Evolutionary conservation across 257 asterid genomes (phyloP).

Genomic region (Thymus quinquecostatus): DNA sequence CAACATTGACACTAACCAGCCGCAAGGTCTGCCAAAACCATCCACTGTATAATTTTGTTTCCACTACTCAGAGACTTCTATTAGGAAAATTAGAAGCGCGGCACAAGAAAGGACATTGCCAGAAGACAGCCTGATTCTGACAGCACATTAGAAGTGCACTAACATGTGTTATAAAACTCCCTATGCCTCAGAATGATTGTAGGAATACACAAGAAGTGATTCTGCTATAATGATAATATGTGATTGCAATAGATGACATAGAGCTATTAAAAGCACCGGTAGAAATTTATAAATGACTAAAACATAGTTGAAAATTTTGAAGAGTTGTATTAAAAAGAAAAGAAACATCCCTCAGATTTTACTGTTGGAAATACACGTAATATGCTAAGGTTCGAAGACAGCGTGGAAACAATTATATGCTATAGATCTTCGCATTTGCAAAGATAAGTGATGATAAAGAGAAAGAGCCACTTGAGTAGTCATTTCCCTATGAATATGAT

Average conservation of each 20-base stretch:
- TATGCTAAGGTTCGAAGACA: constrained; percentile 2
- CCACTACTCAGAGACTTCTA: not conserved
- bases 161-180: too few species aligned
- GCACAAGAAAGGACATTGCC: not conserved
- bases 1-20: constrained; percentile 2
- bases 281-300: too few species aligned
- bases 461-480: not conserved
- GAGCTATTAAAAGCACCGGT: too few species aligned
- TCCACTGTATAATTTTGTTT: too few species aligned
- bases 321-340: not conserved
- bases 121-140: too few species aligned
- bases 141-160: too few species aligned
- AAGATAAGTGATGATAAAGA: not conserved
- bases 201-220: too few species aligned
- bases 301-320: not conserved
- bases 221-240: too few species aligned
- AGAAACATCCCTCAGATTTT: not conserved
- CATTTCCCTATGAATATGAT: not conserved
- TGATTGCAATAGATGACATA: too few species aligned
- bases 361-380: not conserved
- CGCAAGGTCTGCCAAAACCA: constrained; percentile 1
- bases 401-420: not conserved
- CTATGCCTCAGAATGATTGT: too few species aligned
- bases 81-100: not conserved
- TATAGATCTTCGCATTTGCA: not conserved